A percentile compares a stretch with the other conserved stretches of the same genome.
Conservation (phyloP, 1,284 basidiomycete species). For the Mycena sp. region DNA sequence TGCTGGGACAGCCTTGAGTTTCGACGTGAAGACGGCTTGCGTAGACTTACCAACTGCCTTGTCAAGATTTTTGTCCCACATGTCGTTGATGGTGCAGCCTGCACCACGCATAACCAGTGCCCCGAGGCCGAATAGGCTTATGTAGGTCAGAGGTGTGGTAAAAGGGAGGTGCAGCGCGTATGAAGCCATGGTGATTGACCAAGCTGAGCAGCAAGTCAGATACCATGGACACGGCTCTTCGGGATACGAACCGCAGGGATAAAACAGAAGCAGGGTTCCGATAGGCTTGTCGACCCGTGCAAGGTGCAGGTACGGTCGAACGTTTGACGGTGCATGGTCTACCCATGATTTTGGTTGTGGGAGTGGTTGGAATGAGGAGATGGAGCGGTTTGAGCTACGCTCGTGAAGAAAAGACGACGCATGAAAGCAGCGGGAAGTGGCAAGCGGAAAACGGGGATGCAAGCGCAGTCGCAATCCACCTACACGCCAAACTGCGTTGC, state of each 20-base stretch:
- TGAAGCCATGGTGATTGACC: constrained; percentile 95
- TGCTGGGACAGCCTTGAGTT: constrained; percentile 36
- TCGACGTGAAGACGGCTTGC: background rate
- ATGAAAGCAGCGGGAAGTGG: background rate
- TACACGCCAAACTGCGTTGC: constrained; percentile 13
- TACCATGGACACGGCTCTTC: background rate
- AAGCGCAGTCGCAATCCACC: constrained; percentile 6
- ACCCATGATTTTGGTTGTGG: constrained; percentile 67
- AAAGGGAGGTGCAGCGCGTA: constrained; percentile 77
- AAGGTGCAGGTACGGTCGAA: constrained; percentile 86
- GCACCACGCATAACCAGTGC: constrained; percentile 97
- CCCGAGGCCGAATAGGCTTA: constrained; percentile 88
- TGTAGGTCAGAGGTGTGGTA: constrained; percentile 76
- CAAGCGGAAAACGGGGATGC: background rate
- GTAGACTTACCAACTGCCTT: constrained; percentile 83
- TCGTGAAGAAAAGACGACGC: background rate
- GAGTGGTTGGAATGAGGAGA: constrained; percentile 9
- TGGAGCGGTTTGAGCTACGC: too few species aligned
- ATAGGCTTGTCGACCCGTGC: constrained; percentile 96
- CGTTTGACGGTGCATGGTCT: constrained; percentile 65
- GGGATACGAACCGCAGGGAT: constrained; percentile 82
- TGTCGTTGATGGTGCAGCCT: constrained; percentile 98
- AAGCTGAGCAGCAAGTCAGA: constrained; percentile 63
- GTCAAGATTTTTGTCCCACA: constrained; percentile 97
- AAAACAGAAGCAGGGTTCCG: constrained; percentile 90